phyloP scores from a whole-genome alignment of 2,329 filamentous ascomycete species.

The Alternaria panax region DNA sequence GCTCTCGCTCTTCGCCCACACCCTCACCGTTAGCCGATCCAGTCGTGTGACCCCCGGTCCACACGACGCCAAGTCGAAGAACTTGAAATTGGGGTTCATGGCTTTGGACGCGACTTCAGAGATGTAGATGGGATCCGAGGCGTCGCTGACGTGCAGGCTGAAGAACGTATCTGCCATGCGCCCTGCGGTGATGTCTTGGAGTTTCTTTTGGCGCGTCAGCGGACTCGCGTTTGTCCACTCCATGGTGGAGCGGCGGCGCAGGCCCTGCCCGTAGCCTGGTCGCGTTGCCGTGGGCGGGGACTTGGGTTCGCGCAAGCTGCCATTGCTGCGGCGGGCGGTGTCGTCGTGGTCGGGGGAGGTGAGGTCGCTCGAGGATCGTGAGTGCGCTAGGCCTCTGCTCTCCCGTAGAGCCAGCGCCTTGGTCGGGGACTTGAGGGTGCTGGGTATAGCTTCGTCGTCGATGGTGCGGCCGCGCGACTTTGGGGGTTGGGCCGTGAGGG shows the following conservation, averaged over 20 bases:
- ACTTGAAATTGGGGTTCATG: constrained; percentile 90
- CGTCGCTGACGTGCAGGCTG: constrained; percentile 73
- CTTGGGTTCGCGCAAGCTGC: constrained; percentile 28
- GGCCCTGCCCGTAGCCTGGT: constrained; percentile 46
- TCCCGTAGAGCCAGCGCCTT: constrained; percentile 68
- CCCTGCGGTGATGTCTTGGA: constrained; percentile 75
- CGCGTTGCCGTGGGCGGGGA: constrained; percentile 40
- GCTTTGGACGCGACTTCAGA: constrained; percentile 81
- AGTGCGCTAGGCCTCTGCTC: constrained; percentile 60
- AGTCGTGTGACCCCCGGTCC: constrained; percentile 70
- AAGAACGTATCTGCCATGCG: constrained; percentile 89
- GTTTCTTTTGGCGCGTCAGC: constrained; percentile 71
- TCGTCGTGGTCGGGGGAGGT: constrained; percentile 42
- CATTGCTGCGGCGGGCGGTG: constrained; percentile 30
- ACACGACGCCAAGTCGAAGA: constrained; percentile 76
- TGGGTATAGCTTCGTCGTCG: constrained; percentile 77
- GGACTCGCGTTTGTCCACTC: constrained; percentile 69
- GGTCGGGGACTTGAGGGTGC: constrained; percentile 68
- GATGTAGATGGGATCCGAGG: constrained; percentile 80
- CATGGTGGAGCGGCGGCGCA: constrained; percentile 66
- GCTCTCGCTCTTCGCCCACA: constrained; percentile 73
- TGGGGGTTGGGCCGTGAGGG: constrained; percentile 64
- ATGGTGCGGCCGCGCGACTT: constrained; percentile 66
- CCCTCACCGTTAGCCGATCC: constrained; percentile 69
- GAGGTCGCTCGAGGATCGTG: constrained; percentile 66